Conservation (phyloP, 371 early-diverging fungal genomes). For the Nematocida displodere region DNA sequence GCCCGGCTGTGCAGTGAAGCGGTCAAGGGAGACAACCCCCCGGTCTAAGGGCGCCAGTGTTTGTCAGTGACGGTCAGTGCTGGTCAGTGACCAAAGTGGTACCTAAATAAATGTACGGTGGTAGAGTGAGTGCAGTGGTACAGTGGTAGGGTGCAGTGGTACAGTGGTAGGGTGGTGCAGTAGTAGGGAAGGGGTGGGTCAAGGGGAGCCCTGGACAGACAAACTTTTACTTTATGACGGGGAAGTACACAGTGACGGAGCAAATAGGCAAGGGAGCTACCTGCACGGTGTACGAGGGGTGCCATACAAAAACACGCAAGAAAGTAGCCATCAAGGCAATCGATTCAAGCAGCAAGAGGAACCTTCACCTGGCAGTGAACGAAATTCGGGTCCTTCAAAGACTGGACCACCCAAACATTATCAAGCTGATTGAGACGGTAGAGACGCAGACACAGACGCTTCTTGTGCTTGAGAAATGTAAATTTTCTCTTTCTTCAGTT, state of each 20-base stretch:
- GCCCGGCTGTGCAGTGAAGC: constrained; percentile 39
- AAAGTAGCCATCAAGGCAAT: constrained; percentile 87
- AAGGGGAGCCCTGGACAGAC: too few species aligned
- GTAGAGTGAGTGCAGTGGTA: too few species aligned
- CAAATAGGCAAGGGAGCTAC: constrained; percentile 51
- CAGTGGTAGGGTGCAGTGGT: too few species aligned
- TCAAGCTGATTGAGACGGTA: constrained; percentile 83
- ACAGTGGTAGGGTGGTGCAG: too few species aligned
- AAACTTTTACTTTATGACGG: constrained; percentile 27
- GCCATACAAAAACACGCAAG: constrained; percentile 17
- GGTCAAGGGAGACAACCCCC: neutral
- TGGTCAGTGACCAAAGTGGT: too few species aligned
- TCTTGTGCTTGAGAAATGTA: constrained; percentile 45
- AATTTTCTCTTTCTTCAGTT: constrained; percentile 66
- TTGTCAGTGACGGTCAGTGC: too few species aligned
- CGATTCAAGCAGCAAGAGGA: constrained; percentile 94
- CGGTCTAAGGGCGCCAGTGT: too few species aligned
- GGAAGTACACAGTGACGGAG: constrained; percentile 47
- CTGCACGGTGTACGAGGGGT: constrained; percentile 40
- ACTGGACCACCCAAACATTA: constrained; percentile 86
- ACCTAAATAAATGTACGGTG: too few species aligned
- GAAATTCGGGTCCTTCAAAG: constrained; percentile 95
- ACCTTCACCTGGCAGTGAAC: constrained; percentile 76
- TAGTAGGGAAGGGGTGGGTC: too few species aligned
- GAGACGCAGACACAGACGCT: constrained; percentile 83